A percentile compares a stretch with the other conserved stretches of the same genome.
Conservation (phyloP, 1,284 basidiomycete species). For the Boletellus deceptivus region DNA sequence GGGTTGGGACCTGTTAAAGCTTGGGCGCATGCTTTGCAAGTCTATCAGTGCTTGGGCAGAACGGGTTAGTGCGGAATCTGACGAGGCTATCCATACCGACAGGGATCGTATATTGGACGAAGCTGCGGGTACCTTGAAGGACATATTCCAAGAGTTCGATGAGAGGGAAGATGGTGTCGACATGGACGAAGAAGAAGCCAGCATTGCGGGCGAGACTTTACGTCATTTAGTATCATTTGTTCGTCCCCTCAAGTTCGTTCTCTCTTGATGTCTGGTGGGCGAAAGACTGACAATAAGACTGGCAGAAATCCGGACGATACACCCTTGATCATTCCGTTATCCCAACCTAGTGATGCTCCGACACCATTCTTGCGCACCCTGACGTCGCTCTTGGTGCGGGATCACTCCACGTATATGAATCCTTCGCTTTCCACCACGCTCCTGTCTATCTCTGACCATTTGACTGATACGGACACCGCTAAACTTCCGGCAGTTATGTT, state of each 20-base stretch:
- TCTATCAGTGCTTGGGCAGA: conserved; percentile 59
- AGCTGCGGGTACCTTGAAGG: conserved; percentile 62
- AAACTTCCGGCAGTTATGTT: conserved; percentile 58
- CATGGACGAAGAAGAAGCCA: conserved; percentile 66
- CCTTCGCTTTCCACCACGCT: conserved; percentile 63
- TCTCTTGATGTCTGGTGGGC: not conserved
- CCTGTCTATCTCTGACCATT: conserved; percentile 58
- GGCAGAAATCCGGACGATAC: conserved; percentile 52
- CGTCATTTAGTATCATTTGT: conserved; percentile 57
- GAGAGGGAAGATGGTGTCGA: conserved; percentile 55
- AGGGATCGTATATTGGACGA: conserved; percentile 66
- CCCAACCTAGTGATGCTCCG: conserved; percentile 47
- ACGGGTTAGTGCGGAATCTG: conserved; percentile 27
- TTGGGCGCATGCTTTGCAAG: conserved; percentile 52
- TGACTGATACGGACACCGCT: conserved; percentile 62
- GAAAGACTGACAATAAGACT: conserved; percentile 7
- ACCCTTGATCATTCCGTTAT: conserved; percentile 53
- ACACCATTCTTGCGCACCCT: conserved; percentile 59
- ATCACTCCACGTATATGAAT: conserved; percentile 53
- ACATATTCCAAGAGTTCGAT: conserved; percentile 70
- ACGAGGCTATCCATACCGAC: conserved; percentile 20
- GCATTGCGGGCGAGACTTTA: conserved; percentile 58
- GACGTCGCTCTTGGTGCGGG: conserved; percentile 58
- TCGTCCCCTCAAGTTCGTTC: conserved; percentile 49
- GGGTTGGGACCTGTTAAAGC: conserved; percentile 60